These are phyloP conservation scores for Nitzschia inconspicua DNA, from an alignment of 108 stramenopile species.

Conservation along the genomic window DNA sequence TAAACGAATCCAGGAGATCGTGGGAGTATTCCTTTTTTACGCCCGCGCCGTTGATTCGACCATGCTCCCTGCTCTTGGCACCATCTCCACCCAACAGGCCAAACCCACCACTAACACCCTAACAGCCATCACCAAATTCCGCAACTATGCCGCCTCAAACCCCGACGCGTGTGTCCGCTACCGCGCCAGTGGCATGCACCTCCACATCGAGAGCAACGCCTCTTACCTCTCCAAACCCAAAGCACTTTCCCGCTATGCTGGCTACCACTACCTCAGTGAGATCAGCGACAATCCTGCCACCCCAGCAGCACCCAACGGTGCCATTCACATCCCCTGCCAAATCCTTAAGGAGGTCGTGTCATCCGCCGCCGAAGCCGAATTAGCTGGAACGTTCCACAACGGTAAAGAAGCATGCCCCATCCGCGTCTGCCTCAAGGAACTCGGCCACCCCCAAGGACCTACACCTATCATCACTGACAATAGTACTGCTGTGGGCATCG, in stretches of 20 bases:
- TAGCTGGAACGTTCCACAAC: no score
- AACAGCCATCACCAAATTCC: constrained; percentile 20
- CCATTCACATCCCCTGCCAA: no score
- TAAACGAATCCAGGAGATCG: constrained; percentile 39
- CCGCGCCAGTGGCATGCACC: constrained; percentile 41
- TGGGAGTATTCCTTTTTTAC: constrained; percentile 39
- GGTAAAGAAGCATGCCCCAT: no score
- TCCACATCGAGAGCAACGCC: constrained; percentile 33
- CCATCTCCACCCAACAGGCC: constrained; percentile 28
- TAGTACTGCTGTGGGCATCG: no score
- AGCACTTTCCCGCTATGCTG: constrained; percentile 34
- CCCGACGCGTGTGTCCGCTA: constrained; percentile 36
- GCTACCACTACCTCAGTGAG: constrained; percentile 16
- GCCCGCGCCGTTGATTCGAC: constrained; percentile 39
- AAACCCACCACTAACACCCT: constrained; percentile 13
- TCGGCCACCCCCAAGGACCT: no score
- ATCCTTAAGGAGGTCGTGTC: no score
- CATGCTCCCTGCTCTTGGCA: constrained; percentile 20
- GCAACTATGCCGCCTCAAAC: constrained; percentile 45
- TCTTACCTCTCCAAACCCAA: constrained; percentile 27
- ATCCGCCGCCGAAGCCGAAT: no score
- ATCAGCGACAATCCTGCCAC: no score
- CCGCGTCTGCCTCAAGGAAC: no score
- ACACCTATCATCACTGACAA: no score
- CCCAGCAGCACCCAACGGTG: no score